Evolutionary conservation across 192 early-diverging fungal species (phyloP).

Genomic region (Coemansia sp.): DNA sequence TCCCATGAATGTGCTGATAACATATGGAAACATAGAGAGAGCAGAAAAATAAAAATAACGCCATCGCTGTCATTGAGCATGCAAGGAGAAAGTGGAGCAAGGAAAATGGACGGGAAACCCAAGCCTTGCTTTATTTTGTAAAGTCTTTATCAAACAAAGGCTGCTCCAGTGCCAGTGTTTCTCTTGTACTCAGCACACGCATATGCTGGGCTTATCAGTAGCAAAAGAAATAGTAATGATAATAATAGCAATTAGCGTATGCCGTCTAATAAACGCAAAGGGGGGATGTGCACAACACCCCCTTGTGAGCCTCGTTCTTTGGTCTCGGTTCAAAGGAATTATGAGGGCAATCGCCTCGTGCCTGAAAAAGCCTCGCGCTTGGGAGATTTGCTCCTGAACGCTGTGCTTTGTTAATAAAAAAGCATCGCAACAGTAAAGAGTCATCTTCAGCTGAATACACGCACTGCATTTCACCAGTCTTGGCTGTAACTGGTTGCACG

Average conservation of each 20-base stretch:
- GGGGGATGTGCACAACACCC: not conserved
- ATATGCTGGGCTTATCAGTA: too few species aligned
- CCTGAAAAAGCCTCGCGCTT: not conserved
- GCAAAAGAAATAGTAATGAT: too few species aligned
- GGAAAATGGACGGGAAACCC: slow-evolving; percentile 4
- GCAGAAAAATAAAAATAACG: not conserved
- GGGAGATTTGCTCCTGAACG: not conserved
- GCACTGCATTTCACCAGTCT: not conserved
- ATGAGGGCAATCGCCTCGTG: slow-evolving; percentile 3
- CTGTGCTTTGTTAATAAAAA: not conserved
- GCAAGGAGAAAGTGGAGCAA: slow-evolving; percentile 5
- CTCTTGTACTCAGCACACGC: too few species aligned
- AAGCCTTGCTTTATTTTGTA: slow-evolving; percentile 9
- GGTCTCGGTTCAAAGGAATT: not conserved
- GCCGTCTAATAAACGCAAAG: not conserved
- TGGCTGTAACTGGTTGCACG: not conserved
- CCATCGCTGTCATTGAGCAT: not conserved
- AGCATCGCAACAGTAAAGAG: too few species aligned
- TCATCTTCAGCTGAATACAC: not conserved
- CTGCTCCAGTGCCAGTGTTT: not conserved
- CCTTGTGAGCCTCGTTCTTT: not conserved
- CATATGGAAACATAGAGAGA: not conserved
- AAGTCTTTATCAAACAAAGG: not conserved
- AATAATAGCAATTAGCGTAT: too few species aligned
- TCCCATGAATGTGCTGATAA: not conserved